These are phyloP conservation scores for Aspergillus ibericus DNA, from an alignment of 2,329 filamentous ascomycete genomes.

Conservation along the genomic window DNA sequence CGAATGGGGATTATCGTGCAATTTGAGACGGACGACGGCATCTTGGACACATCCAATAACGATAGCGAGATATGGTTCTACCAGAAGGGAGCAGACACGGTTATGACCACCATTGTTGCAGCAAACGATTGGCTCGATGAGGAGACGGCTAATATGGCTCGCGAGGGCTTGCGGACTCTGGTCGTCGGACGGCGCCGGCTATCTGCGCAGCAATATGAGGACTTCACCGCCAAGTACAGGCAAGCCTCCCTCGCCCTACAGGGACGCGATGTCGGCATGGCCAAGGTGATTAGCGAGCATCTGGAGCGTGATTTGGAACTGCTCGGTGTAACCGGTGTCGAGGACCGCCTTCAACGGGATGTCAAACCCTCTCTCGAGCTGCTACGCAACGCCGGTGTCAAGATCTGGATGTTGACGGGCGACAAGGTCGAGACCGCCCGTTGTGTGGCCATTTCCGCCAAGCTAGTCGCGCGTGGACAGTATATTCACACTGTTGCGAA, in stretches of 20 bases:
- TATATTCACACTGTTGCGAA: conserved; percentile 93
- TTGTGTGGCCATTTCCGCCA: conserved; percentile 92
- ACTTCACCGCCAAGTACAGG: conserved; percentile 73
- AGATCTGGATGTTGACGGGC: conserved; percentile 99
- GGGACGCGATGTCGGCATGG: conserved; percentile 78
- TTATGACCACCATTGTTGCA: conserved; percentile 94
- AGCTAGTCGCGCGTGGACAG: conserved; percentile 88
- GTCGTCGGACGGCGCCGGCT: conserved; percentile 92
- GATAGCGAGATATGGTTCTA: conserved; percentile 94
- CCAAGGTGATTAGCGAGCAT: conserved; percentile 73
- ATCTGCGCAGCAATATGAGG: conserved; percentile 73
- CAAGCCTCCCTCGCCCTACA: conserved; percentile 78
- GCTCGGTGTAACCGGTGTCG: conserved; percentile 94
- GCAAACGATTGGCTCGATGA: conserved; percentile 99
- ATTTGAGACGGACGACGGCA: conserved; percentile 64
- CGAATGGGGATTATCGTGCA: conserved; percentile 96
- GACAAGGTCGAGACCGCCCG: conserved; percentile 98
- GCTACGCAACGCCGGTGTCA: conserved; percentile 93
- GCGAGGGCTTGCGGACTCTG: conserved; percentile 88
- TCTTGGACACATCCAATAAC: conserved; percentile 51
- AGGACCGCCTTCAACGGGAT: conserved; percentile 92
- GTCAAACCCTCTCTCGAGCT: conserved; percentile 95
- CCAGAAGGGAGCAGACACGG: conserved; percentile 96
- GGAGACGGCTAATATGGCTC: conserved; percentile 98
- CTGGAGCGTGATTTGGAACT: conserved; percentile 89